Percentiles rank a stretch among this genome's conserved stretches.
Conservation (phyloP, 164 flowering plant genomes). For the Macadamia integrifolia region DNA sequence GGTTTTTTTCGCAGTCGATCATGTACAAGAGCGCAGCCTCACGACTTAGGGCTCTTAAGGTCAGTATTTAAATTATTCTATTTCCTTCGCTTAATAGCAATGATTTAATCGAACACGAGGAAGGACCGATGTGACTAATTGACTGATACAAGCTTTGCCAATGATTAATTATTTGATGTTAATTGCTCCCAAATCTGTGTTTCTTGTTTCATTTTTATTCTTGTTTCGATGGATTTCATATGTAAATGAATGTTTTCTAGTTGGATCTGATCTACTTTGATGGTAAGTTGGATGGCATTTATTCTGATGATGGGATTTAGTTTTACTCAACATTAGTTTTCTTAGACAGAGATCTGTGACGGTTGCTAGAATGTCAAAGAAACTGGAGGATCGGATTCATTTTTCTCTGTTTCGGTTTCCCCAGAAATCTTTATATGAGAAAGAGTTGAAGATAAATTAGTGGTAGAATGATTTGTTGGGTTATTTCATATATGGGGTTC, state of each 20-base stretch:
- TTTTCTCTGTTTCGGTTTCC: not conserved
- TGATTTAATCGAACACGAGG: slow-evolving; percentile 22
- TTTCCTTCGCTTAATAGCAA: not conserved
- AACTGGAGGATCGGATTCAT: not conserved
- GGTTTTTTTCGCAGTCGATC: slow-evolving; percentile 16
- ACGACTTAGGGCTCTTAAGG: slow-evolving; percentile 54
- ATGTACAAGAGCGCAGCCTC: slow-evolving; percentile 71
- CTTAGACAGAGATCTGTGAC: not conserved
- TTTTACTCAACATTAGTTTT: not conserved
- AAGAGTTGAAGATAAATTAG: not conserved
- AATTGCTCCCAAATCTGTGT: not conserved
- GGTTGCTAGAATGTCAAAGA: not conserved
- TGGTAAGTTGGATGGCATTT: not conserved
- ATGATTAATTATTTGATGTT: no score
- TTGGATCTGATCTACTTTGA: not conserved
- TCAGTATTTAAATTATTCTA: slow-evolving; percentile 12
- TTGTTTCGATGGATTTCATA: not conserved
- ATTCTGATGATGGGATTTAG: not conserved
- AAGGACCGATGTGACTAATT: not conserved
- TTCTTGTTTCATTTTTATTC: not conserved
- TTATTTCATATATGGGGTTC: not conserved
- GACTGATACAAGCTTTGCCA: no score
- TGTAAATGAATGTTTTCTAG: not conserved
- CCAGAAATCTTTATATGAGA: not conserved
- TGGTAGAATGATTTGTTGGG: not conserved